phyloP scores from a whole-genome alignment of 1,139 yeast genomes.

The Torulaspora pretoriensis region DNA sequence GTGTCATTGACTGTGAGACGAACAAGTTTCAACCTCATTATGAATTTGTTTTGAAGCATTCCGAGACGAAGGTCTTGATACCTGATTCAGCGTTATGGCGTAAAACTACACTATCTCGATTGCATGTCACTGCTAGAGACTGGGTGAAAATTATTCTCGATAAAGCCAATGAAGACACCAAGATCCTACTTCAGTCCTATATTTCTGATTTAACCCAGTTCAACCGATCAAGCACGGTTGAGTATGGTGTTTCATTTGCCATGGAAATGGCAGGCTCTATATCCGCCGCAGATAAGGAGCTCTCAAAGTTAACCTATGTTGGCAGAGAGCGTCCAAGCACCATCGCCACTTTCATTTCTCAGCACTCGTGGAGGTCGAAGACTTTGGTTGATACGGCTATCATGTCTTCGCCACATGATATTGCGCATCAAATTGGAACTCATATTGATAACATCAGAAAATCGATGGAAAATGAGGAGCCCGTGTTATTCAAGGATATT shows the following conservation, averaged over 20 bases:
- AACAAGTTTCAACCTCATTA: constrained; percentile 82
- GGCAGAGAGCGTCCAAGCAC: constrained; percentile 48
- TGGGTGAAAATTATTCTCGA: constrained; percentile 62
- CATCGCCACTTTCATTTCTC: constrained; percentile 70
- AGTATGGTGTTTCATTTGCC: constrained; percentile 85
- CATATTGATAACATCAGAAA: constrained; percentile 23
- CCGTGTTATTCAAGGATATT: constrained; percentile 37
- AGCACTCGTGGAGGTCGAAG: constrained; percentile 68
- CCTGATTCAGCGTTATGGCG: constrained; percentile 84
- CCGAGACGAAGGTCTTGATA: constrained; percentile 57
- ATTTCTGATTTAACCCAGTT: constrained; percentile 46
- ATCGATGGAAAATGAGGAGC: constrained; percentile 18
- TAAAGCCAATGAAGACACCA: constrained; percentile 66
- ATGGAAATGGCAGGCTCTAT: constrained; percentile 79
- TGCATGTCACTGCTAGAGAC: constrained; percentile 54
- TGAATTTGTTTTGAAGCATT: constrained; percentile 57
- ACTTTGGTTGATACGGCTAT: constrained; percentile 37
- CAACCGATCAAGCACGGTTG: constrained; percentile 41
- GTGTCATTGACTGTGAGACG: constrained; percentile 81
- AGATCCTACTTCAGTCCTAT: constrained; percentile 72
- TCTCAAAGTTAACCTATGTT: constrained; percentile 29
- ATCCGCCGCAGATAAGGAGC: constrained; percentile 59
- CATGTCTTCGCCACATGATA: constrained; percentile 30
- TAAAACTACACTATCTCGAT: constrained; percentile 55
- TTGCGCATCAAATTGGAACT: constrained; percentile 24